A percentile compares a stretch with the other conserved stretches of the same genome.
Conservation (phyloP, 2,329 filamentous ascomycete species). For the Magnaporthiopsis incrustans region DNA sequence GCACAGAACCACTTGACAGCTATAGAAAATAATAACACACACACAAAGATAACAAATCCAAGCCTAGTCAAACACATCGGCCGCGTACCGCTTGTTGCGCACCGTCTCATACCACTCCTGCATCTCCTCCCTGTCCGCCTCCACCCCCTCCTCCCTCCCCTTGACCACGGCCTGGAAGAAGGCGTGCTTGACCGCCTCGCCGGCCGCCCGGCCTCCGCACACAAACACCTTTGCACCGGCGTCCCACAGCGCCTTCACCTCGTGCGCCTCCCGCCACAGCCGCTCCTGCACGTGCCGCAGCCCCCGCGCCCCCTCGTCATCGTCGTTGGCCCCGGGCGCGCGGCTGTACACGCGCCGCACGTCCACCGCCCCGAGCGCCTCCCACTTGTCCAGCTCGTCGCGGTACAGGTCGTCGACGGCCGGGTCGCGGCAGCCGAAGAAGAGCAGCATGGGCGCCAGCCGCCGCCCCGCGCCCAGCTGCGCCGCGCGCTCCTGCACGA, state of each 20-base stretch:
- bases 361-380: slow-evolving; percentile 49
- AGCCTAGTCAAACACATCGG: slow-evolving; percentile 47
- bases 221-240: slow-evolving; percentile 46
- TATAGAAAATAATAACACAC: not conserved
- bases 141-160: slow-evolving; percentile 19
- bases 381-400: slow-evolving; percentile 52
- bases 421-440: slow-evolving; percentile 53
- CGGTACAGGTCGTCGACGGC: slow-evolving; percentile 52
- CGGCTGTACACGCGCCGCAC: slow-evolving; percentile 54
- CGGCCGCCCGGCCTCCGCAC: slow-evolving; percentile 45
- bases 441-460: slow-evolving; percentile 55
- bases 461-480: slow-evolving; percentile 39
- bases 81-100: slow-evolving; percentile 48
- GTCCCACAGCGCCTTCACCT: slow-evolving; percentile 26
- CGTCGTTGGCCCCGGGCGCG: slow-evolving; percentile 22
- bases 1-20: no score
- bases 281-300: slow-evolving; percentile 35
- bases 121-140: slow-evolving; percentile 30
- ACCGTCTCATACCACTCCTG: slow-evolving; percentile 40
- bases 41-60: not conserved
- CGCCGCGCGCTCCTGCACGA: slow-evolving; percentile 52
- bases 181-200: slow-evolving; percentile 29
- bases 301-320: slow-evolving; percentile 7
- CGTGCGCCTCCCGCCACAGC: slow-evolving; percentile 34
- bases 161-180: slow-evolving; percentile 24